These are phyloP conservation scores for Exserohilum turcica DNA, from an alignment of 2,329 filamentous ascomycete species.

Conservation along the genomic window DNA sequence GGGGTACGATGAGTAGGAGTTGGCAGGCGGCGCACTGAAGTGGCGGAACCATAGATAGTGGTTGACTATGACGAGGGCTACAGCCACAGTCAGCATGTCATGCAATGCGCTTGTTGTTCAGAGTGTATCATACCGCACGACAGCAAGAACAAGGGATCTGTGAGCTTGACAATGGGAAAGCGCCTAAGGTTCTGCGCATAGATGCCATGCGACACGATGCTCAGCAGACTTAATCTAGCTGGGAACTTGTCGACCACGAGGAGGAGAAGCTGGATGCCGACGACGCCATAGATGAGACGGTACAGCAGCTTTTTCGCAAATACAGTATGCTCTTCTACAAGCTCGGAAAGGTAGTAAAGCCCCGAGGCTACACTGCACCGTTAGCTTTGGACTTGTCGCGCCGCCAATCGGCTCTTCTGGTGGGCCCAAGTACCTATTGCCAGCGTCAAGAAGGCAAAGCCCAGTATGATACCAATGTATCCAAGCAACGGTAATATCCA, in stretches of 20 bases:
- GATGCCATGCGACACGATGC: conserved; percentile 78
- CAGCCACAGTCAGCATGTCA: conserved; percentile 7
- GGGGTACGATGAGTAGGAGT: conserved; percentile 59
- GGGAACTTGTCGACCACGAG: conserved; percentile 86
- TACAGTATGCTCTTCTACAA: conserved; percentile 97
- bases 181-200: conserved; percentile 85
- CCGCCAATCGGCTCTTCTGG: background rate
- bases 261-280: conserved; percentile 74
- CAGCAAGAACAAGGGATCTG: conserved; percentile 81
- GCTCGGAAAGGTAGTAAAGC: conserved; percentile 95
- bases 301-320: conserved; percentile 85
- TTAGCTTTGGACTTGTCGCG: background rate
- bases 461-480: conserved; percentile 82
- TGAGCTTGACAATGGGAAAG: conserved; percentile 79
- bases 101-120: background rate
- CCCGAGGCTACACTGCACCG: conserved; percentile 71
- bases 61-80: conserved; percentile 82
- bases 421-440: conserved; percentile 71
- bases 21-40: conserved; percentile 69
- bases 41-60: conserved; percentile 96
- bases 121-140: conserved; percentile 70
- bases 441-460: conserved; percentile 92
- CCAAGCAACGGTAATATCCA: conserved; percentile 94
- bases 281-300: conserved; percentile 81
- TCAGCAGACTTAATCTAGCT: conserved; percentile 71